Evolutionary conservation across 2,329 filamentous ascomycete species (phyloP).

Genomic region (Chalara sp.): DNA sequence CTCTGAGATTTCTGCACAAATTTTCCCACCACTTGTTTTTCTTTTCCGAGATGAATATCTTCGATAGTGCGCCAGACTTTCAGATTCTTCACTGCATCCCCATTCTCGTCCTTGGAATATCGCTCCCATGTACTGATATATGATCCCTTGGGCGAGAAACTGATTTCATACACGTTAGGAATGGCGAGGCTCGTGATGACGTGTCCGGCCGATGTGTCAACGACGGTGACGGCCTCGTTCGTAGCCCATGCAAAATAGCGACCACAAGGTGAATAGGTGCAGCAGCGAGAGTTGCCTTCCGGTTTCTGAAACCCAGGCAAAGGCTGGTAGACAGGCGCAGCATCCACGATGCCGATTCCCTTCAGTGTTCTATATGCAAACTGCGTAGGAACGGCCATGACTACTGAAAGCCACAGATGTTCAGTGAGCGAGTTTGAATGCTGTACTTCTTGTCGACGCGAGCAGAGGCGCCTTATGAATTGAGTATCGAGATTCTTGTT

Average conservation of each 20-base stretch:
- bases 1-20: conserved; percentile 96
- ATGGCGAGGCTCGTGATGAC: conserved; percentile 69
- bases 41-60: conserved; percentile 52
- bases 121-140: conserved; percentile 97
- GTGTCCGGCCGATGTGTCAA: conserved; percentile 73
- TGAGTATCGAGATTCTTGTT: too few relatives aligned
- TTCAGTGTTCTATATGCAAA: conserved; percentile 97
- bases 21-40: conserved; percentile 71
- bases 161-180: conserved; percentile 85
- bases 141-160: conserved; percentile 86
- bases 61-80: conserved; percentile 91
- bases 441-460: conserved; percentile 15
- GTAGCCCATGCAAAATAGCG: conserved; percentile 95
- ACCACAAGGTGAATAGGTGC: conserved; percentile 90
- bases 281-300: conserved; percentile 91
- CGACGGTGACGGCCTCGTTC: conserved; percentile 75
- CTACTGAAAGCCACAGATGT: conserved; percentile 73
- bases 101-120: conserved; percentile 83
- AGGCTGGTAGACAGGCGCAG: conserved; percentile 78
- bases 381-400: conserved; percentile 90
- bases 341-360: conserved; percentile 89
- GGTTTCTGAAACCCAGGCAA: conserved; percentile 80
- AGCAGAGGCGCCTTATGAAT: too few relatives aligned
- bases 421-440: conserved; percentile 17
- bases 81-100: conserved; percentile 90